Evolutionary conservation across 2,329 filamentous ascomycete genomes (phyloP), one percentile per base, ranked within the genome.

Genomic region (Pseudogymnoascus sp.): DNA sequence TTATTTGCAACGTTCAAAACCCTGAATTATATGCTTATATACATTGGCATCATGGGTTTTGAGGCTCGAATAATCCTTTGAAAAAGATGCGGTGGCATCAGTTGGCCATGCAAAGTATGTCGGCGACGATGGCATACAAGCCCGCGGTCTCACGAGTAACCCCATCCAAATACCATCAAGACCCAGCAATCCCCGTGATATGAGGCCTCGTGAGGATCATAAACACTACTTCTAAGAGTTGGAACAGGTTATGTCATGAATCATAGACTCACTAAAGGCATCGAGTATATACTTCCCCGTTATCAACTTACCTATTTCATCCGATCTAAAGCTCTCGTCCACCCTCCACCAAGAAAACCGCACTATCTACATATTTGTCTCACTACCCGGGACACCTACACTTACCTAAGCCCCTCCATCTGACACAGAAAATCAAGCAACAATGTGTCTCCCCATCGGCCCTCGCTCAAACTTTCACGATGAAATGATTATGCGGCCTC

Each of bases 21-120:
- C 44, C 44, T 50, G 44, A 50, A 31, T 50, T 58, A 35, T 58
- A 58, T 58, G 54, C 54, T 58, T 29, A 58, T 58, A 39, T 58
- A 39, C 54, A 36, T 39, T 37, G 24, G 54, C 54, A 58, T 58
- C 54, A 39, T 35, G 24, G 31, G 11, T 24, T 26, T 58, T 58
- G 36, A 24, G 31, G 31, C 31, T 58, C 1, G 31, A 35, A 58
- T 10, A 58, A n/a, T 31, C n/a, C 1, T 4, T 31, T 8, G 5
- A 37, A 10, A 7, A 1, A 31, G 24, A 50, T 50, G 24, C 44
- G 13, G 24, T 4, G 44, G n/a, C 13, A 29, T 50, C 7, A 50
- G 8, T 50, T 31, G 26, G 7, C 24, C n/a, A 31, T 13, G 10
- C 9, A 50, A 50, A 15, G 24, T 26, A 31, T 2, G 26, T 15